Evolutionary conservation across 345 rosid species (phyloP), one percentile per base, ranked within the genome.

Genomic region (Bruguiera parviflora): DNA sequence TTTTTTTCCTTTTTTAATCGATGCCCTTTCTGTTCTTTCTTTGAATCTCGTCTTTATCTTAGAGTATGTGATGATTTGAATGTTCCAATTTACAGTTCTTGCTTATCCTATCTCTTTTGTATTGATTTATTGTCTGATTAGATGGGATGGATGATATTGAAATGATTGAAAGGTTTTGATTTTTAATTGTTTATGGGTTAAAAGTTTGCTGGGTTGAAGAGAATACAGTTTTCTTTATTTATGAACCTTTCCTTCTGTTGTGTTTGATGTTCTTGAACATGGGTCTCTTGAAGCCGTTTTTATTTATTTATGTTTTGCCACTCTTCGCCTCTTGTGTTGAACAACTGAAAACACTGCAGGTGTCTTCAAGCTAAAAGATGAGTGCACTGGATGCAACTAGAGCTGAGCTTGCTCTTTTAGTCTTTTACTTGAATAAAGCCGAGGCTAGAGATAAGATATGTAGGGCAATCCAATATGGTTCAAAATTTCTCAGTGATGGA

Each of bases 381-480:
- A 89, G 84, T 75, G 81, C 95, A 0, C 73, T 96, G 74, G 96
- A 92, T 74, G 88, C 77, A 8, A 71, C 94, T 9, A 89, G 99
- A 81, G 91, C 94, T 0, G 97, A 96, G 74, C 95, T 96, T 77
- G 95, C 82, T 67, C 94, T 90, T 58, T 65, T 87, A 18, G 94
- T 96, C 62, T 72, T 96, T 29, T 96, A 87, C 79, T 84, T 96
- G 86, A 92, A 89, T 74, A 92, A 92, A 83, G 98, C 96, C 74
- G 99, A 92, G 75, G 96, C 99, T 66, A 86, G 99, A 79, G 99
- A 96, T 81, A 96, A 96, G 97, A 89, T 96, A 63, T 96, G 98
- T 73, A 85, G 99, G 83, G 98, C 97, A 61, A 96, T 96, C 75
- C 99, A 92, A 47, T 92, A 88, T 71, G 99, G 99, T 75, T 92